Evolutionary conservation across 345 rosid species (phyloP).

Genomic region (Populus alba): DNA sequence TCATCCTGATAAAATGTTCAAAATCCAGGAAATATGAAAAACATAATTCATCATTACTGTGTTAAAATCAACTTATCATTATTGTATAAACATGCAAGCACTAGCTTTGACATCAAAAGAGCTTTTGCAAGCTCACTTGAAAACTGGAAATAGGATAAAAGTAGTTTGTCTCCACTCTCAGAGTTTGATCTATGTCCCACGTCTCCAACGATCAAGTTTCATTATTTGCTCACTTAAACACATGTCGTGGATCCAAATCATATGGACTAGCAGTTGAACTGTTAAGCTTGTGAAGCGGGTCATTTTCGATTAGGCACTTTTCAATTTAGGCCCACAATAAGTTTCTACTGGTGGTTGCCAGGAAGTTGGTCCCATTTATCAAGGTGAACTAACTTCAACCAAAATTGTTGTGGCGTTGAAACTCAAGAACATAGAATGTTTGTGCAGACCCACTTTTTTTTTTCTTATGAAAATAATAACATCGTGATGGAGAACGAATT

Average conservation of each 20-base stretch:
- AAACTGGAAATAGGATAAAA: neutral
- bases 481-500: neutral
- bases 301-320: neutral
- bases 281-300: neutral
- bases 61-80: neutral
- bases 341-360: neutral
- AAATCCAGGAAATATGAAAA: neutral
- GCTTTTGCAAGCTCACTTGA: neutral
- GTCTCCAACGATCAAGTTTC: neutral
- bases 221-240: no score
- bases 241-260: neutral
- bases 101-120: neutral
- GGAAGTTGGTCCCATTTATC: neutral
- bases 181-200: neutral
- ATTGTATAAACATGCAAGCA: neutral
- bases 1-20: slow-evolving; percentile 27
- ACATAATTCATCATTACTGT: neutral
- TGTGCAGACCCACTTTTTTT: neutral
- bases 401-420: neutral
- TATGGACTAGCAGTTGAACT: neutral
- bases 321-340: neutral
- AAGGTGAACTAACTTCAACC: neutral
- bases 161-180: neutral
- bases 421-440: no score
- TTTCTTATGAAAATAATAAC: neutral